These are phyloP conservation scores for Parasitella parasitica DNA, from an alignment of 371 early-diverging fungal species.

Conservation along the genomic window DNA sequence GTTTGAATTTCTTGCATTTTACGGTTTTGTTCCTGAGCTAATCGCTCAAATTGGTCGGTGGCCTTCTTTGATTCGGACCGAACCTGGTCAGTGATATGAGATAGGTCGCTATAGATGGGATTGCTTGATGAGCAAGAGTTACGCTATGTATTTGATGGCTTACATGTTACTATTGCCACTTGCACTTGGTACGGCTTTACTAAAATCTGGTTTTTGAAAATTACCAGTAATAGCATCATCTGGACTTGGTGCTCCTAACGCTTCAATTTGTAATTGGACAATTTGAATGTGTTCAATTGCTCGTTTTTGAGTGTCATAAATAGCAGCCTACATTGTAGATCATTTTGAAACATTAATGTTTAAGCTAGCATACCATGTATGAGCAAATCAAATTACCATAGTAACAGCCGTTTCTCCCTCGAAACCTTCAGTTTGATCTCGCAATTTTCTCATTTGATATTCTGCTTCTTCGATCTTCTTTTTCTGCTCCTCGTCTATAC, in stretches of 20 bases:
- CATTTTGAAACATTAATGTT: too few species aligned
- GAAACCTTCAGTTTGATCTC: slow-evolving; percentile 18
- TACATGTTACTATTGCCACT: background rate
- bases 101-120: slow-evolving; percentile 2
- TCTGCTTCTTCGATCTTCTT: slow-evolving; percentile 63
- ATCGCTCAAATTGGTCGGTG: slow-evolving; percentile 3
- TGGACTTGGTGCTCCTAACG: slow-evolving; percentile 52
- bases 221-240: slow-evolving; percentile 29
- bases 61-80: slow-evolving; percentile 12
- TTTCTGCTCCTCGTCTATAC: slow-evolving; percentile 46
- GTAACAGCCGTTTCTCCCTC: slow-evolving; percentile 28
- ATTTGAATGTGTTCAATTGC: slow-evolving; percentile 67
- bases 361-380: too few species aligned
- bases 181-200: background rate
- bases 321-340: slow-evolving; percentile 28
- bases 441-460: slow-evolving; percentile 40
- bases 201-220: slow-evolving; percentile 14
- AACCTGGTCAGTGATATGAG: slow-evolving; percentile 12
- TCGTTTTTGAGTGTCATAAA: slow-evolving; percentile 66
- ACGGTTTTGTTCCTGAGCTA: slow-evolving; percentile 29
- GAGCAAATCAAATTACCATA: slow-evolving; percentile 21
- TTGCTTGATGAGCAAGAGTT: too few species aligned
- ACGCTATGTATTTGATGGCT: background rate
- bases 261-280: slow-evolving; percentile 56
- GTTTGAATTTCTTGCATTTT: slow-evolving; percentile 27